These are phyloP conservation scores for Sporothrix pallida DNA, from an alignment of 2,329 filamentous ascomycete species.

Conservation along the genomic window DNA sequence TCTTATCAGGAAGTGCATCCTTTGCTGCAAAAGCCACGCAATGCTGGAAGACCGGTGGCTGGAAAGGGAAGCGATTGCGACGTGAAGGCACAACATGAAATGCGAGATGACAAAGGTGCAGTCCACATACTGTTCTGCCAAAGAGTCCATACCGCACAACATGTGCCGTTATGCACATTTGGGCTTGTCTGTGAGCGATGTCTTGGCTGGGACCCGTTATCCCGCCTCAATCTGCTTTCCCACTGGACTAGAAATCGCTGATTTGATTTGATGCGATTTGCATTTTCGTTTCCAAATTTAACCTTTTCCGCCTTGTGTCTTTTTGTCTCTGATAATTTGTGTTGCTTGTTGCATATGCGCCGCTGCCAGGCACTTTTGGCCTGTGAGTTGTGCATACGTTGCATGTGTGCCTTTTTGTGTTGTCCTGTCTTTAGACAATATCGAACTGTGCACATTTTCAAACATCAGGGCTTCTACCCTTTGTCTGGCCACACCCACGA, in stretches of 20 bases:
- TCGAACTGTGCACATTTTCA: no score
- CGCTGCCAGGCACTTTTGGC: neutral
- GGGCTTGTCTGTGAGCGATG: neutral
- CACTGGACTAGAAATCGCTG: neutral
- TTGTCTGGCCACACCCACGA: constrained; percentile 3
- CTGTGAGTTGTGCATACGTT: neutral
- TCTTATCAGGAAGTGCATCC: neutral
- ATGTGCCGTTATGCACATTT: constrained; percentile 22
- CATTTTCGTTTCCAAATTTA: constrained; percentile 19
- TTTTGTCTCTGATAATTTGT: neutral
- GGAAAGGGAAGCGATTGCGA: neutral
- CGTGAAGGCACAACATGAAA: neutral
- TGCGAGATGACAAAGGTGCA: neutral
- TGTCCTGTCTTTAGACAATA: no score
- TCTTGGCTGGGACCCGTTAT: constrained; percentile 16
- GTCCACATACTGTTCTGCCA: neutral
- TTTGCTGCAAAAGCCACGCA: neutral
- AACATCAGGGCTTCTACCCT: neutral
- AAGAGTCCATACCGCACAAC: neutral
- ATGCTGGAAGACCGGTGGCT: neutral
- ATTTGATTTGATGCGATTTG: neutral
- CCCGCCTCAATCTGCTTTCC: constrained; percentile 1
- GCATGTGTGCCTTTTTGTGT: no score
- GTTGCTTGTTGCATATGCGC: neutral
- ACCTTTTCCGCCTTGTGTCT: neutral